Evolutionary conservation across 805 yeast genomes (phyloP), one percentile per base, ranked within the genome.

Genomic region (Kazachstania kunashirensis): DNA sequence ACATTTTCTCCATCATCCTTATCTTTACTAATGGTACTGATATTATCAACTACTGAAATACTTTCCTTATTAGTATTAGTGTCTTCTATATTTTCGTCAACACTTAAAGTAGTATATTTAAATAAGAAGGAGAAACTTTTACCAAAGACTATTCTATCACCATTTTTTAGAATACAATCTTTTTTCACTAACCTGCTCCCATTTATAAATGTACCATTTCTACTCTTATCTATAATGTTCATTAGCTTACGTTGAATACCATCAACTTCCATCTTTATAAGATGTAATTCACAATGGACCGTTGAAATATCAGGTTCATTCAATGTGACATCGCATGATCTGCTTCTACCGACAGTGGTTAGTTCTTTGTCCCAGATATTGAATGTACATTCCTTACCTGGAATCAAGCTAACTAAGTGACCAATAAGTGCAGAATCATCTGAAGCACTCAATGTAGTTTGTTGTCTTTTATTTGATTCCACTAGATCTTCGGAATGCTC

Each of bases 161-260:
- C 86, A 45, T 77, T 72, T 40, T 73, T 68, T 29, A 80, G 52
- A 16, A 79, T 47, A 24, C 62, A 59, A 17, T 66, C 67, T 23
- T 70, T 66, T 11, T 69, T 73, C 18, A 65, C 67, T 3, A 77
- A 50, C 31, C 62, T 52, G 24, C 66, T 68, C 11, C 75, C 83
- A 48, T 81, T 81, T 13, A 81, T 64, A 45, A 64, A 77, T 0
- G 84, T 74, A 1, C 89, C 88, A 52, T 81, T 80, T 3, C 82
- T 43, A 34, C 68, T 64, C 23, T 63, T 45, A 53, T 80, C 89
- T 3, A 73, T 66, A 9, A 79, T 49, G 43, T 71, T 65, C 12
- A 73, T 42, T 48, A 66, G 44, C 39, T 60, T 42, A 52, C 72
- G 42, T 43, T 41, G 39, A 13, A 38, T 43, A 14, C 62, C 63